A percentile compares a stretch with the other conserved stretches of the same genome.
These are phyloP conservation scores for Rubia balearica DNA, from an alignment of 305 asterid species.

Conservation along the genomic window DNA sequence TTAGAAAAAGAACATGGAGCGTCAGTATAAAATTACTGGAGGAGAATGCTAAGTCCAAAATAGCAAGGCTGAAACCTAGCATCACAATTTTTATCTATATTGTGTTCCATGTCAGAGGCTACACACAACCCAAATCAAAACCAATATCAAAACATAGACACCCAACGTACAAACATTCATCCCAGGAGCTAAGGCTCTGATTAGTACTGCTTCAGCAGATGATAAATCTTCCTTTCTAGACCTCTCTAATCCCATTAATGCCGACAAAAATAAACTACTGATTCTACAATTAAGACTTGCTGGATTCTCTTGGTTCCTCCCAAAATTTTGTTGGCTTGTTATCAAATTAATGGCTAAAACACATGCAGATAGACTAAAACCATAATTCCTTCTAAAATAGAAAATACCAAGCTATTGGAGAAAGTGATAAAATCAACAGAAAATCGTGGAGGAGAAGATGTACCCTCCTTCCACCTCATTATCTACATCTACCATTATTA, in stretches of 20 bases:
- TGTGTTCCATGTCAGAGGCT: constrained; percentile 92
- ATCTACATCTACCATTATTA: no score
- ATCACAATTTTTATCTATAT: constrained; percentile 62
- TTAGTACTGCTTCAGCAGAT: constrained; percentile 64
- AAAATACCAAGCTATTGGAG: no score
- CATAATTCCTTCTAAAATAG: no score
- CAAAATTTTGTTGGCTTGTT: not conserved
- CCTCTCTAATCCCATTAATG: constrained; percentile 39
- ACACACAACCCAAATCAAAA: constrained; percentile 12
- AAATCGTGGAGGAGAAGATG: no score
- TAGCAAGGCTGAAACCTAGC: constrained; percentile 71
- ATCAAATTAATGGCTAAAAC: no score
- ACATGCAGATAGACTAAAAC: no score
- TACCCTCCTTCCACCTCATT: no score
- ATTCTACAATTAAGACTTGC: not conserved
- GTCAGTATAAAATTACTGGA: constrained; percentile 57
- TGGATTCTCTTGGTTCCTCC: not conserved
- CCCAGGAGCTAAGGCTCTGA: constrained; percentile 91
- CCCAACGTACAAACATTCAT: constrained; percentile 52
- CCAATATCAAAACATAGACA: constrained; percentile 17
- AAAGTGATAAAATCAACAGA: no score
- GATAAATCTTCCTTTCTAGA: constrained; percentile 37
- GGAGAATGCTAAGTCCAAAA: constrained; percentile 77
- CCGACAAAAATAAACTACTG: not conserved
- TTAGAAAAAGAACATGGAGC: constrained; percentile 62